A percentile compares a stretch with the other conserved stretches of the same genome.
Conservation (phyloP, 179 eudicot species). For the Amaranthus tricolor region DNA sequence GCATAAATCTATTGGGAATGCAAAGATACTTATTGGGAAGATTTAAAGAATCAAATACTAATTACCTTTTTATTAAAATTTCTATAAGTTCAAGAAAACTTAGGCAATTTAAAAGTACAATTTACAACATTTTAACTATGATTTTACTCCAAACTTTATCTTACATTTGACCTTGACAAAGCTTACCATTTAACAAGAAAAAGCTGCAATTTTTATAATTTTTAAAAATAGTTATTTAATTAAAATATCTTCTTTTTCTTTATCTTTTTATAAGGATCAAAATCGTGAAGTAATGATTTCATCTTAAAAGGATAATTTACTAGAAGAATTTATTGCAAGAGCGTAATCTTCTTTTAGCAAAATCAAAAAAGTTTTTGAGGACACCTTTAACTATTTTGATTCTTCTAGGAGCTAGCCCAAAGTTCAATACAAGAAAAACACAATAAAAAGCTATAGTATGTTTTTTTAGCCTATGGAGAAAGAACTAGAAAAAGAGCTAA, state of each 20-base stretch:
- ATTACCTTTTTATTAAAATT: neutral
- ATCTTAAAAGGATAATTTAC: conserved; percentile 20
- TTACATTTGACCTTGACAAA: conserved; percentile 20
- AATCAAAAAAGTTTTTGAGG: neutral
- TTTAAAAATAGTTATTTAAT: neutral
- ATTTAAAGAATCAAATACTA: conserved; percentile 4
- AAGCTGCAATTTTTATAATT: conserved; percentile 1
- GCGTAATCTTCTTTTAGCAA: conserved; percentile 12
- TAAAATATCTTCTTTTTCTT: no score
- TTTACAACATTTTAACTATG: neutral
- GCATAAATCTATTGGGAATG: conserved; percentile 27
- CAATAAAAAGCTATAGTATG: neutral
- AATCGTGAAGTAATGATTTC: conserved; percentile 22
- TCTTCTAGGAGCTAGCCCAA: neutral
- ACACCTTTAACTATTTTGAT: neutral
- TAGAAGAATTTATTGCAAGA: conserved; percentile 9
- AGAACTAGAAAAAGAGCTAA: neutral
- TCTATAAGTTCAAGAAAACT: neutral
- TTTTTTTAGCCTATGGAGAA: neutral
- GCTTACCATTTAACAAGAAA: neutral
- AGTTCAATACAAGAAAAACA: neutral
- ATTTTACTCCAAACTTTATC: neutral
- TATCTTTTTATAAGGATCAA: neutral
- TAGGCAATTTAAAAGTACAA: neutral
- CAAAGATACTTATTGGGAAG: conserved; percentile 25